Percentiles rank a stretch among this genome's conserved stretches.
These are phyloP conservation scores for Chrysosporium keratinophilum DNA, from an alignment of 2,329 filamentous ascomycete genomes.

Conservation along the genomic window DNA sequence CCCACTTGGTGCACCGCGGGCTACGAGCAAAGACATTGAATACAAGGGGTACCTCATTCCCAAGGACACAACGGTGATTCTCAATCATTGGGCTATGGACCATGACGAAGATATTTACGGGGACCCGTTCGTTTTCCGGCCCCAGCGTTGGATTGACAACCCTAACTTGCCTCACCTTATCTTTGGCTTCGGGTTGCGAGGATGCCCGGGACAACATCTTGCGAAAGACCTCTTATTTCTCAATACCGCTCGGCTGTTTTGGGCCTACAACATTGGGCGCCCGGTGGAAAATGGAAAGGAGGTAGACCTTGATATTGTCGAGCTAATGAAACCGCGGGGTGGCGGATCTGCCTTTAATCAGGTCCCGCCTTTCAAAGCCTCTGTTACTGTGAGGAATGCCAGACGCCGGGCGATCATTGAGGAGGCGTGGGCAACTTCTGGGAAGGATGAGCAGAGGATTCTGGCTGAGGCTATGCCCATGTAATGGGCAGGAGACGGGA, in stretches of 20 bases:
- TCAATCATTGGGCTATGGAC: conserved; percentile 37
- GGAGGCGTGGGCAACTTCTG: conserved; percentile 16
- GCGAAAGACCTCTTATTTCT: conserved; percentile 37
- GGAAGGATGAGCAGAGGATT: conserved; percentile 14
- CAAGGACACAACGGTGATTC: conserved; percentile 37
- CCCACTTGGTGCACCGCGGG: conserved; percentile 24
- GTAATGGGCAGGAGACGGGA: too few relatives aligned
- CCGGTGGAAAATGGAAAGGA: conserved; percentile 19
- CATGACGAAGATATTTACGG: conserved; percentile 32
- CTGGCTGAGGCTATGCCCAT: background rate
- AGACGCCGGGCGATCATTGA: conserved; percentile 18
- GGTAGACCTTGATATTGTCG: conserved; percentile 19
- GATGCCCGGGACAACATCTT: conserved; percentile 32
- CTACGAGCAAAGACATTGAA: too few relatives aligned
- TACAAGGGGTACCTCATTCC: conserved; percentile 43
- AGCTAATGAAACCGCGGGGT: conserved; percentile 16
- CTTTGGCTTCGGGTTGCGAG: conserved; percentile 47
- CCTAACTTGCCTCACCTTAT: conserved; percentile 46
- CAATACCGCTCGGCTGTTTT: conserved; percentile 49
- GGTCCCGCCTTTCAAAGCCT: conserved; percentile 20
- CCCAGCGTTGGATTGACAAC: conserved; percentile 30
- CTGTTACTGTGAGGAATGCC: conserved; percentile 21
- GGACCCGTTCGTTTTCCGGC: conserved; percentile 32
- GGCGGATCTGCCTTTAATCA: conserved; percentile 19
- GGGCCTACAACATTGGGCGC: conserved; percentile 23